These are phyloP conservation scores for Plasmodium fragile DNA, from an alignment of 169 alveolate genomes.

Conservation along the genomic window DNA sequence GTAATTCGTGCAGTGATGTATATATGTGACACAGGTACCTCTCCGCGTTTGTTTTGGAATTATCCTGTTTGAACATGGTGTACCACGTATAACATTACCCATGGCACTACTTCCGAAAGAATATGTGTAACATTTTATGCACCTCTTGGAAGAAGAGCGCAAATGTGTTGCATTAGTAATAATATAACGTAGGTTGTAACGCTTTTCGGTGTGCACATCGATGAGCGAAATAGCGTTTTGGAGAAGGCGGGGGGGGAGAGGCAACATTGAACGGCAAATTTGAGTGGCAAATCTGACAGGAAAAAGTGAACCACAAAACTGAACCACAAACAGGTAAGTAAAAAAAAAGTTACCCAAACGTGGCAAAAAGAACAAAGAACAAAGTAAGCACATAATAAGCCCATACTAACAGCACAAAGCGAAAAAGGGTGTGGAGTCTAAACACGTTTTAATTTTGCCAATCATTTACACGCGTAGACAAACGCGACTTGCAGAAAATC, in stretches of 20 bases:
- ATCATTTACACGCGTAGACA: neutral
- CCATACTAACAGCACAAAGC: neutral
- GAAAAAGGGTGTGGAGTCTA: slow-evolving; percentile 26
- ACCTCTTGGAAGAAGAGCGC: neutral
- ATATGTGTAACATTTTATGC: neutral
- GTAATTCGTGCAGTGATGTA: neutral
- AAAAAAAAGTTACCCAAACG: neutral
- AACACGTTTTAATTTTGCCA: neutral
- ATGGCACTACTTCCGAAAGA: neutral
- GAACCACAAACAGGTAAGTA: neutral
- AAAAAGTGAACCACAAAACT: neutral
- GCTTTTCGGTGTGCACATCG: neutral
- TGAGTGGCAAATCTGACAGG: neutral
- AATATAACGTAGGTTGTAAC: neutral
- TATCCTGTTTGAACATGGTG: neutral
- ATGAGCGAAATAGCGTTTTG: neutral
- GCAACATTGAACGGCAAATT: neutral
- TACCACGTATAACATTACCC: slow-evolving; percentile 2
- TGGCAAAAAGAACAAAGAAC: neutral
- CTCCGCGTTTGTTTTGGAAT: neutral
- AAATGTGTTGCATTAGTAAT: neutral
- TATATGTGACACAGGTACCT: neutral
- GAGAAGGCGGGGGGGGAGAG: neutral
- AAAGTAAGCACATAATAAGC: neutral
- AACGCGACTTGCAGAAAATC: slow-evolving; percentile 12